A percentile compares a stretch with the other conserved stretches of the same genome.
These are phyloP conservation scores for Apiotrichum mycotoxinovorans DNA, from an alignment of 1,284 basidiomycete genomes.

Conservation along the genomic window DNA sequence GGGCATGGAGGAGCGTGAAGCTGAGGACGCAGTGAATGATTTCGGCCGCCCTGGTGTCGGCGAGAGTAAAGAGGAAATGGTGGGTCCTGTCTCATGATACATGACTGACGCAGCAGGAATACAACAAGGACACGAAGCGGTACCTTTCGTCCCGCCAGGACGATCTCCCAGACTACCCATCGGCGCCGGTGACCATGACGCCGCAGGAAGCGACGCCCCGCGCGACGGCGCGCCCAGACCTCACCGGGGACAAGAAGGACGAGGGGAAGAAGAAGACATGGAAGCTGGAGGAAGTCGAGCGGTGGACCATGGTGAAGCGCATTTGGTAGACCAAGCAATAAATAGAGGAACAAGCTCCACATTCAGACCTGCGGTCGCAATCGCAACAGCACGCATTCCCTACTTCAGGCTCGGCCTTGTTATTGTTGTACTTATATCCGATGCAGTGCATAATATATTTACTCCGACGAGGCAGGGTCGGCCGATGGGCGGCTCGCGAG, in stretches of 20 bases:
- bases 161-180: slow-evolving; percentile 58
- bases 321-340: slow-evolving; percentile 64
- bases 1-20: slow-evolving; percentile 70
- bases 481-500: not conserved
- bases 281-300: slow-evolving; percentile 75
- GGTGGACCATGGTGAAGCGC: slow-evolving; percentile 90
- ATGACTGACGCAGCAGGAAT: slow-evolving; percentile 56
- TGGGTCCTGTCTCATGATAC: slow-evolving; percentile 43
- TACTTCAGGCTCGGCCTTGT: too few species aligned
- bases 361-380: not conserved
- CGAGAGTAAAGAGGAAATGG: slow-evolving; percentile 77
- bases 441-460: slow-evolving; percentile 16
- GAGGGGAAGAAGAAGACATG: slow-evolving; percentile 58
- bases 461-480: slow-evolving; percentile 2
- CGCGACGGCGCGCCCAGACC: slow-evolving; percentile 55
- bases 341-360: not conserved
- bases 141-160: slow-evolving; percentile 67
- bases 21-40: slow-evolving; percentile 72
- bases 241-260: slow-evolving; percentile 37
- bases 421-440: slow-evolving; percentile 19
- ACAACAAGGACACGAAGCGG: slow-evolving; percentile 72
- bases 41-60: slow-evolving; percentile 81
- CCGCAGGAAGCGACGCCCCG: slow-evolving; percentile 3
- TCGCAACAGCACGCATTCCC: too few species aligned
- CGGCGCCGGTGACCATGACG: slow-evolving; percentile 9